These are phyloP conservation scores for Dryas alaskensis DNA, from an alignment of 306 rosid species.

Conservation along the genomic window DNA sequence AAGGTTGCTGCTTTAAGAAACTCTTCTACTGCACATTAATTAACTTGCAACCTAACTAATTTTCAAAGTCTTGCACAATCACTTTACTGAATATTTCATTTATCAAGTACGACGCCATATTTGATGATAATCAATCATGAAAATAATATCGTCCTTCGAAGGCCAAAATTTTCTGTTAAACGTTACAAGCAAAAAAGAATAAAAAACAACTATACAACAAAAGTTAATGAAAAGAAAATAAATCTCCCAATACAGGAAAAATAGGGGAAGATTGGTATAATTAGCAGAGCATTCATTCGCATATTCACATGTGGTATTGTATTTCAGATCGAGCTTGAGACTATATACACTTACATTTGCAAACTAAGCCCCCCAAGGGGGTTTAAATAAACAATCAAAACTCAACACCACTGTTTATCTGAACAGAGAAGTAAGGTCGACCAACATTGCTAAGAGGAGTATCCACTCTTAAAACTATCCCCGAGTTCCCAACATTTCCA, in stretches of 20 bases:
- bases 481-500: slow-evolving; percentile 87
- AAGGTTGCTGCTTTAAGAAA: background rate
- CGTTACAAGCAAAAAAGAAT: background rate
- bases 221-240: background rate
- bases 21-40: background rate
- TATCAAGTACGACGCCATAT: background rate
- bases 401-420: slow-evolving; percentile 86
- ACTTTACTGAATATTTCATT: background rate
- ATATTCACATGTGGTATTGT: slow-evolving; percentile 21
- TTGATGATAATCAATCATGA: too few relatives aligned
- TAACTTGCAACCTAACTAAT: background rate
- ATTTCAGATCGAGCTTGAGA: slow-evolving; percentile 21
- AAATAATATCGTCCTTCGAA: background rate
- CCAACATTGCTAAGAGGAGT: slow-evolving; percentile 68
- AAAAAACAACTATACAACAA: too few relatives aligned
- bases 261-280: slow-evolving; percentile 20
- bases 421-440: slow-evolving; percentile 77
- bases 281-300: slow-evolving; percentile 1
- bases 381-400: slow-evolving; percentile 38
- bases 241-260: slow-evolving; percentile 12
- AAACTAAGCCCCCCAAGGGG: slow-evolving; percentile 11
- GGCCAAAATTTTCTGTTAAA: background rate
- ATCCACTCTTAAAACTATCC: slow-evolving; percentile 74
- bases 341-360: slow-evolving; percentile 58
- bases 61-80: too few relatives aligned